These are phyloP conservation scores for Musa acuminata DNA, from an alignment of 176 grass and related monocot genomes.

Conservation along the genomic window DNA sequence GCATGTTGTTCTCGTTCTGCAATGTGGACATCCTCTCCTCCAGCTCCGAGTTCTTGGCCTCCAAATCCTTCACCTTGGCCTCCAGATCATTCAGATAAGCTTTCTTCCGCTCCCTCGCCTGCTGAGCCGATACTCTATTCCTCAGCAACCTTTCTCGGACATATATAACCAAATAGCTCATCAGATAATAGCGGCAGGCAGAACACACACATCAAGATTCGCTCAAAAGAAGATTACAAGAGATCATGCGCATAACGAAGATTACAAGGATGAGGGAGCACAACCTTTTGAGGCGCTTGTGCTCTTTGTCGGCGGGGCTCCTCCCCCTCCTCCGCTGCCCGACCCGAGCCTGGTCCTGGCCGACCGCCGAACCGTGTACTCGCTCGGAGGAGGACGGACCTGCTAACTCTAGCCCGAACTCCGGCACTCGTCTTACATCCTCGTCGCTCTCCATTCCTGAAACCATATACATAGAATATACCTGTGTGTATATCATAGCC, in stretches of 20 bases:
- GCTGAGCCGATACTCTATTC: slow-evolving; percentile 93
- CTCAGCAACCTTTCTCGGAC: slow-evolving; percentile 42
- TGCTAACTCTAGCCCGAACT: slow-evolving; percentile 42
- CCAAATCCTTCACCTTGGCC: slow-evolving; percentile 65
- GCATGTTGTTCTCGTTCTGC: slow-evolving; percentile 95
- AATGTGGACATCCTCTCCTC: slow-evolving; percentile 83
- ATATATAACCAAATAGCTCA: neutral
- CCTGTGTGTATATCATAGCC: neutral
- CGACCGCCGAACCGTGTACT: slow-evolving; percentile 6
- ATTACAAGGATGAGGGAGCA: neutral
- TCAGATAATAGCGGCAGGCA: too few species aligned
- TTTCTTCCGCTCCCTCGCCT: slow-evolving; percentile 96
- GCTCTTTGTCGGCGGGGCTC: slow-evolving; percentile 74
- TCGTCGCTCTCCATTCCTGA: slow-evolving; percentile 83
- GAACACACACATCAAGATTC: too few species aligned
- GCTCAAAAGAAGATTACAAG: too few species aligned
- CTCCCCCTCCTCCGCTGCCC: slow-evolving; percentile 38
- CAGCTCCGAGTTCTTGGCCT: slow-evolving; percentile 72
- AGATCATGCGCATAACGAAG: too few species aligned
- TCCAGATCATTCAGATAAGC: slow-evolving; percentile 80
- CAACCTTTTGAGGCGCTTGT: slow-evolving; percentile 89
- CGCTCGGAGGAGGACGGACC: slow-evolving; percentile 47
- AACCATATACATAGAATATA: neutral
- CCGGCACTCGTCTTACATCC: slow-evolving; percentile 59
- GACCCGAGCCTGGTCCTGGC: slow-evolving; percentile 26